Conservation (phyloP, 139 green algal genomes). For the Trebouxia sp. region DNA sequence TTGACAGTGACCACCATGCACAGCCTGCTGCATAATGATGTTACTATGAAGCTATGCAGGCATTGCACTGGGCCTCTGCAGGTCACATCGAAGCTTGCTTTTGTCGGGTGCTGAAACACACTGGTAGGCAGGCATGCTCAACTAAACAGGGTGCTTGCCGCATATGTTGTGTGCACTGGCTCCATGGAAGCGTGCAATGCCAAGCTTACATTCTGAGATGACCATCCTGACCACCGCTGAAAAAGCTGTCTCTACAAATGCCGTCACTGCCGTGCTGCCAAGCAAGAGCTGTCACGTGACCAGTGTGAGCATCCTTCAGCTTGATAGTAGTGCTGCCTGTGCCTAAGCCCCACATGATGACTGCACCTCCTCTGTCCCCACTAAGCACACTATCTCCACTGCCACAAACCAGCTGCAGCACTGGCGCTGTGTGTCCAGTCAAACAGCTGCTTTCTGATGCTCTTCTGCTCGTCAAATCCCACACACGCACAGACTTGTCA, state of each 20-base stretch:
- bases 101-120: no score
- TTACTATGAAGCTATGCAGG: no score
- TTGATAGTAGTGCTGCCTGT: slow-evolving; percentile 36
- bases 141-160: no score
- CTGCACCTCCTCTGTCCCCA: slow-evolving; percentile 67
- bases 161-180: no score
- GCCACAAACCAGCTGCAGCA: slow-evolving; percentile 38
- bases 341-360: slow-evolving; percentile 64
- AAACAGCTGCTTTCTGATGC: slow-evolving; percentile 43
- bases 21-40: no score
- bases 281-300: slow-evolving; percentile 74
- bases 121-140: no score
- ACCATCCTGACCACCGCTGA: slow-evolving; percentile 65
- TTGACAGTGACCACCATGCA: no score
- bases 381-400: background rate
- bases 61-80: no score
- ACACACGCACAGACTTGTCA: slow-evolving; percentile 75
- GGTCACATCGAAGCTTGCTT: no score
- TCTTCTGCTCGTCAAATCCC: slow-evolving; percentile 38
- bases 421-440: slow-evolving; percentile 50
- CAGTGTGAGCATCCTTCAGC: slow-evolving; percentile 56
- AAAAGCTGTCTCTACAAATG: slow-evolving; percentile 33
- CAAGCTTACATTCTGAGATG: slow-evolving; percentile 40
- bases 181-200: no score
- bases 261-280: slow-evolving; percentile 41